Evolutionary conservation across 176 grass and related monocot genomes (phyloP), one percentile per base, ranked within the genome.

Genomic region (Phragmites australis): DNA sequence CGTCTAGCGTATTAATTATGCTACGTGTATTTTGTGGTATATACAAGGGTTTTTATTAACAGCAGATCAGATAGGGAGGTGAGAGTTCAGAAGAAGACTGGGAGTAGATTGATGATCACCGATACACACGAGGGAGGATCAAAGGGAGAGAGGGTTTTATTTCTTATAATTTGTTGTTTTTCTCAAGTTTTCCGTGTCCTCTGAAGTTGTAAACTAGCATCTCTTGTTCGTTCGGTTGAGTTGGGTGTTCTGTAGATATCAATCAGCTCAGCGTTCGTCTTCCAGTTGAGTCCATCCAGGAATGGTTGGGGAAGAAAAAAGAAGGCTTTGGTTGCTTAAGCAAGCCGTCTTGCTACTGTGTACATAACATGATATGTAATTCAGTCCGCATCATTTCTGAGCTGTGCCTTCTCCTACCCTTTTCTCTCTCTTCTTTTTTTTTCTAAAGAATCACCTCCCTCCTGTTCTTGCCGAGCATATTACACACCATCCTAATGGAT

Each of bases 21-120:
- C 63, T 80, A 68, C 70, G 76, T 76, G 69, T 84, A 82, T 54
- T 70, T 70, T 44, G 69, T 84, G 82, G 76, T 81, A 81, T 64
- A 89, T 89, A 83, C 60, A 51, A 31, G 46, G 51, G 62, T 39
- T 70, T 69, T 80, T 32, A 78, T 88, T 88, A 88, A 85, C 87
- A 79, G 23, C 75, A 63, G 72, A 86, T 80, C 49, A 82, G 75
- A 39, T 89, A 85, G 87, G 39, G 73, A 87, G 22, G 49, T 4
- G 23, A 46, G n/a, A 26, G 31, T 21, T 30, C 32, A 57, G 10
- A 22, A 41, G 40, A 9, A 57, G 16, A 70, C 2, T 6, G 2
- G 11, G 2, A 84, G 31, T 84, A 64, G 81, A 77, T 75, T 47
- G 79, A 60, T 39, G 30, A 40, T 70, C 52, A 31, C 18, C 86